These are phyloP conservation scores for Claviceps sp. DNA, from an alignment of 2,329 filamentous ascomycete genomes.

Conservation along the genomic window DNA sequence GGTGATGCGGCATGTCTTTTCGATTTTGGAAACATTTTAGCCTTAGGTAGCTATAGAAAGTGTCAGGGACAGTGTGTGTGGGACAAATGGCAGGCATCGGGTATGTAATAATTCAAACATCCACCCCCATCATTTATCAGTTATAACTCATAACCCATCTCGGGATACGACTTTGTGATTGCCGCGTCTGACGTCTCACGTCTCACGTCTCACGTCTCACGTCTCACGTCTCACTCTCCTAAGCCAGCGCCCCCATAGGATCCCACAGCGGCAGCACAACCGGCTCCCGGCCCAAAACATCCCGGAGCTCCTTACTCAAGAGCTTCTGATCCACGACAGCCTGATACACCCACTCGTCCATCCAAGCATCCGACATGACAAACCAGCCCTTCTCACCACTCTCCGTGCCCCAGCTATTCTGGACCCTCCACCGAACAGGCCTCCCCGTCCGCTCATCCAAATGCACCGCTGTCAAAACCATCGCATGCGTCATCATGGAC, in stretches of 20 bases:
- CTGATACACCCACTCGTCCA: slow-evolving; percentile 75
- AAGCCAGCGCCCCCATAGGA: slow-evolving; percentile 64
- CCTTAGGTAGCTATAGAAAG: too few species aligned
- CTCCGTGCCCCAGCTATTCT: slow-evolving; percentile 68
- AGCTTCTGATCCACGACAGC: slow-evolving; percentile 67
- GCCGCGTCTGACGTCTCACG: too few species aligned
- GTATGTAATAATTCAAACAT: too few species aligned
- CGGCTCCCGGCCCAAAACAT: slow-evolving; percentile 57
- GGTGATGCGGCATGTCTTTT: too few species aligned
- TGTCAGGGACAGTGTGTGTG: too few species aligned
- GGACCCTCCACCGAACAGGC: slow-evolving; percentile 67
- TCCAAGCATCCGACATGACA: slow-evolving; percentile 74
- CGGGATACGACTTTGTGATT: too few species aligned
- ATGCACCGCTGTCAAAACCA: slow-evolving; percentile 82
- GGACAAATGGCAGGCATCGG: too few species aligned
- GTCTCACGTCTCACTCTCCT: too few species aligned
- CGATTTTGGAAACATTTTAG: too few species aligned
- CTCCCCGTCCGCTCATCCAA: slow-evolving; percentile 48
- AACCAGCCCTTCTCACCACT: slow-evolving; percentile 69
- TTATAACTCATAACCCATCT: too few species aligned
- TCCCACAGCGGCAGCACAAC: slow-evolving; percentile 66
- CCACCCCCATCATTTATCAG: too few species aligned
- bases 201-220: too few species aligned
- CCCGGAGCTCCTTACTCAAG: slow-evolving; percentile 49
- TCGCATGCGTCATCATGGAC: slow-evolving; percentile 79